A percentile compares a stretch with the other conserved stretches of the same genome.
phyloP scores from a whole-genome alignment of 75 land plant genomes.

The Larix kaempferi region DNA sequence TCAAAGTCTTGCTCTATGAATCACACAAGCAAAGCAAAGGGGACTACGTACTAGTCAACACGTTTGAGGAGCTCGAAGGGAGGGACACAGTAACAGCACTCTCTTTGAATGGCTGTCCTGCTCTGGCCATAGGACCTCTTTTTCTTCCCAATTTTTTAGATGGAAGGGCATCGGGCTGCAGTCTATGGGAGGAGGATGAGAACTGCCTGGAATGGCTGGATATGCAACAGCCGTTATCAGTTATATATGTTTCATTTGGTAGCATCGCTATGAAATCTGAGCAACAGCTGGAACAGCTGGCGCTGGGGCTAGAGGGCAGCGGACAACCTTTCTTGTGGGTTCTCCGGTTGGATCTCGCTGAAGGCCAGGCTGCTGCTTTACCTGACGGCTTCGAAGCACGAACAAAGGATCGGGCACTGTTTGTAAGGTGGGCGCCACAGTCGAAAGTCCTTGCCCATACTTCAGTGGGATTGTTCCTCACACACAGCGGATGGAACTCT shows the following conservation, averaged over 20 bases:
- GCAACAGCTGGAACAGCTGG: too few relatives aligned
- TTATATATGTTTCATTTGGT: too few relatives aligned
- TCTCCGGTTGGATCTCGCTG: not conserved
- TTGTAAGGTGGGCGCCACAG: not conserved
- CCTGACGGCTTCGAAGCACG: not conserved
- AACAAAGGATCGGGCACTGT: not conserved
- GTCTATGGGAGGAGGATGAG: too few relatives aligned
- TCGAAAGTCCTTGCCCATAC: not conserved
- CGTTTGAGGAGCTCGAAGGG: not conserved
- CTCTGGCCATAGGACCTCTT: not conserved
- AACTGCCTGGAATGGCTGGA: too few relatives aligned
- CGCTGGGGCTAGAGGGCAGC: too few relatives aligned
- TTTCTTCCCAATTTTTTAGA: too few relatives aligned
- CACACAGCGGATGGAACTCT: not conserved
- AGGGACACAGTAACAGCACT: not conserved
- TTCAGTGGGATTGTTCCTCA: not conserved
- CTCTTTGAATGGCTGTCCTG: not conserved
- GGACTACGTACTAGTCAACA: not conserved
- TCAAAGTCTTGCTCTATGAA: not conserved
- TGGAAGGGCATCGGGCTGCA: too few relatives aligned
- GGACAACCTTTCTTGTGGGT: constrained; percentile 9
- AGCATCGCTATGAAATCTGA: too few relatives aligned
- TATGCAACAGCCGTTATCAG: too few relatives aligned
- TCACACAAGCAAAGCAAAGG: not conserved
- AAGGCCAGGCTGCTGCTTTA: not conserved